Conservation (phyloP, 2,329 filamentous ascomycete genomes). For the Pseudogymnoascus sp. region DNA sequence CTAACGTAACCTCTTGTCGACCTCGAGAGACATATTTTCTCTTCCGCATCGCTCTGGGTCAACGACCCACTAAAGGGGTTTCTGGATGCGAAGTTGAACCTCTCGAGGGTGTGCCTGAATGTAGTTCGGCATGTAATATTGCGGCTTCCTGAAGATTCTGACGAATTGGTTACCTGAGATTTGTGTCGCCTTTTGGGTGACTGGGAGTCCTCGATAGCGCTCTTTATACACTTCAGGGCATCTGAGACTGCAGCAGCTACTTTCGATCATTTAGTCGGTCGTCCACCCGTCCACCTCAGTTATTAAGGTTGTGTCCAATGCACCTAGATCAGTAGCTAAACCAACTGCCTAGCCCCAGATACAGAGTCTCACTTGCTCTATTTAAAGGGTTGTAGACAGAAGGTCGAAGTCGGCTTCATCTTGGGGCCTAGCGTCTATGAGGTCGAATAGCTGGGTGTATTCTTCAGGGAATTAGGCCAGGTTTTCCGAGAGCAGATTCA, state of each 20-base stretch:
- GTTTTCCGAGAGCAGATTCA: background rate
- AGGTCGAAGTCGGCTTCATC: background rate
- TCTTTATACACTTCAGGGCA: background rate
- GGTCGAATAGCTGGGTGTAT: background rate
- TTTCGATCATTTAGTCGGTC: background rate
- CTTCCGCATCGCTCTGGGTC: too few relatives aligned
- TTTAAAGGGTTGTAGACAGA: background rate
- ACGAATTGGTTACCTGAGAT: background rate
- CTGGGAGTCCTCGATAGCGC: background rate
- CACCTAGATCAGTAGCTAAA: background rate
- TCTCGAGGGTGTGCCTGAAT: background rate
- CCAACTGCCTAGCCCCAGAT: background rate
- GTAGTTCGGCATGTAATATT: background rate
- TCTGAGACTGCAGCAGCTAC: background rate
- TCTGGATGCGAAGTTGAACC: background rate
- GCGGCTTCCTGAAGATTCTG: background rate
- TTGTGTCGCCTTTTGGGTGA: background rate
- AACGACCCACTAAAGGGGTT: background rate
- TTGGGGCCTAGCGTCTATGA: background rate
- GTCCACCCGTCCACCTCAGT: background rate
- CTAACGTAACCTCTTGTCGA: background rate
- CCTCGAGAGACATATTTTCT: background rate
- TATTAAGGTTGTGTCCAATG: background rate
- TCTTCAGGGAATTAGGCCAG: background rate
- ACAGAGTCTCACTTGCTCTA: background rate